These are phyloP conservation scores for Pythium folliculosum DNA, from an alignment of 352 stramenopile species.

Conservation along the genomic window DNA sequence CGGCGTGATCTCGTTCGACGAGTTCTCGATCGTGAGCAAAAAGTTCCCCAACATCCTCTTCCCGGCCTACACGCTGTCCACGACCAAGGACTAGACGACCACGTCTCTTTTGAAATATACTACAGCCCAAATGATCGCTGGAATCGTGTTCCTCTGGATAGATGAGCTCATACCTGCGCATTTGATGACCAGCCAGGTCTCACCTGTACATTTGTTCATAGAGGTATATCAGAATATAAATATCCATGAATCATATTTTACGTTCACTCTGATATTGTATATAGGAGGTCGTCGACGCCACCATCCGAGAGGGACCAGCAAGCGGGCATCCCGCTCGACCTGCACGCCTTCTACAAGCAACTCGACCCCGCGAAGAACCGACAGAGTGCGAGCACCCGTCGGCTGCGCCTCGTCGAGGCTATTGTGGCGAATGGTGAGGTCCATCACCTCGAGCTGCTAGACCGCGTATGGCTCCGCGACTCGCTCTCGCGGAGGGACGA, in stretches of 20 bases:
- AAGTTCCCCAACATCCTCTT: conserved; percentile 97
- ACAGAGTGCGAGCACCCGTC: no score
- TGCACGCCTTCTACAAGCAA: neutral
- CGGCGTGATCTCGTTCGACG: conserved; percentile 96
- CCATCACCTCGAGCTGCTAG: neutral
- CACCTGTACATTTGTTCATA: no score
- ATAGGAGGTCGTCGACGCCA: no score
- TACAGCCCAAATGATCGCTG: no score
- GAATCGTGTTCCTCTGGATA: no score
- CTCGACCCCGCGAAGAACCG: neutral
- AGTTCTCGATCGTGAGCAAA: conserved; percentile 95
- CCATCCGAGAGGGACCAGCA: neutral
- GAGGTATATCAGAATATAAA: no score
- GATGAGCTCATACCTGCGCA: no score
- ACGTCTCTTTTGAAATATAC: no score
- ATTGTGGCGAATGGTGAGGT: neutral
- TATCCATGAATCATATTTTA: no score
- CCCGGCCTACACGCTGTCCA: conserved; percentile 77
- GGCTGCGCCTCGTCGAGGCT: neutral
- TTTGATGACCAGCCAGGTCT: no score
- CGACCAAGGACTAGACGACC: conserved; percentile 48
- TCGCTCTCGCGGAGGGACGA: no score
- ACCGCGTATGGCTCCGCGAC: neutral
- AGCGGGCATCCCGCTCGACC: neutral
- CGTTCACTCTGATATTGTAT: no score